Conservation (phyloP, 768 basidiomycete genomes). For the Mycena maculata region DNA sequence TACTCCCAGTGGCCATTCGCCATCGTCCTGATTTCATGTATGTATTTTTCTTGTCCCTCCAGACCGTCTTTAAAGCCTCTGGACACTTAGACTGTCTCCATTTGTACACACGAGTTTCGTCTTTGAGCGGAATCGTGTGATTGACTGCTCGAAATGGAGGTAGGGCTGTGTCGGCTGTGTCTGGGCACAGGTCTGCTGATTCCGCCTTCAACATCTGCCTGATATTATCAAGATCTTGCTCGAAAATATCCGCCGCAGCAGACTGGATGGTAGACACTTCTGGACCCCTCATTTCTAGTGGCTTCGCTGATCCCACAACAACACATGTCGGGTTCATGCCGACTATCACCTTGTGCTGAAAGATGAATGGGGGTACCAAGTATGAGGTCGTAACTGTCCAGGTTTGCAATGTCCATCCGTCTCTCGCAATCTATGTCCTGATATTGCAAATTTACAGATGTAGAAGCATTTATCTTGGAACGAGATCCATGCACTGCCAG, state of each 20-base stretch:
- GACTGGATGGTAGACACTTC: conserved; percentile 4
- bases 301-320: conserved; percentile 18
- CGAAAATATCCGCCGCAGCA: conserved; percentile 24
- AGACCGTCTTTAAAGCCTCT: conserved; percentile 39
- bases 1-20: conserved; percentile 32
- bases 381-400: conserved; percentile 35
- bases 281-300: conserved; percentile 33
- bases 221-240: conserved; percentile 2
- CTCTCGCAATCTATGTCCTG: conserved; percentile 38
- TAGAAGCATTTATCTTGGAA: conserved; percentile 40
- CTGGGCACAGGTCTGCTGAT: conserved; percentile 31
- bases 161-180: too few relatives aligned
- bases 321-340: conserved; percentile 35
- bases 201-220: conserved; percentile 29
- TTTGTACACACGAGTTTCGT: conserved; percentile 35
- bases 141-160: too few relatives aligned
- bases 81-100: conserved; percentile 48
- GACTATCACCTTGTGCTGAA: conserved; percentile 35
- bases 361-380: conserved; percentile 39
- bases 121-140: too few relatives aligned
- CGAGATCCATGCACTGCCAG: conserved; percentile 47
- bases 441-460: conserved; percentile 37
- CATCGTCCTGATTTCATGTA: conserved; percentile 47
- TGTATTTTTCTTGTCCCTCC: conserved; percentile 43
- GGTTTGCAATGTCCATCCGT: conserved; percentile 34